Evolutionary conservation across 2,329 filamentous ascomycete species (phyloP).

Genomic region (Cladosporium sphaerospermum): DNA sequence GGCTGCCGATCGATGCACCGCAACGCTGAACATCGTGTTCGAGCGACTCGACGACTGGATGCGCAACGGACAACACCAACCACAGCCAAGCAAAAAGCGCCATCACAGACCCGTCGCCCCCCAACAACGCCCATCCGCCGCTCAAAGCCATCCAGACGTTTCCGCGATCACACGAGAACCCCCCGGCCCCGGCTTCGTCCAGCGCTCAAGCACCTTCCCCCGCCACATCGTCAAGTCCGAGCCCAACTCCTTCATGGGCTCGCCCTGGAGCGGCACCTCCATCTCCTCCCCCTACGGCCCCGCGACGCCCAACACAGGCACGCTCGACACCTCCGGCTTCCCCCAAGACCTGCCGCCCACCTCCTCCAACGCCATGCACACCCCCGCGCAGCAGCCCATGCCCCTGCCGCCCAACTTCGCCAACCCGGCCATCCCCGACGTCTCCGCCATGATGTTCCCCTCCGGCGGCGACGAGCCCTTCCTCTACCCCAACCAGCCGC

Average conservation of each 20-base stretch:
- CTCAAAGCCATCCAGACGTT: conserved; percentile 25
- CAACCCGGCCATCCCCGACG: conserved; percentile 54
- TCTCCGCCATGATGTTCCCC: conserved; percentile 75
- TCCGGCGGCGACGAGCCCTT: conserved; percentile 65
- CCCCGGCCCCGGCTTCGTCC: conserved; percentile 9
- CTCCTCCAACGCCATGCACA: conserved; percentile 1
- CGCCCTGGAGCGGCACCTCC: conserved; percentile 9
- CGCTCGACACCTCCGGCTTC: conserved; percentile 16
- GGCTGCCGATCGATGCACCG: conserved; percentile 80
- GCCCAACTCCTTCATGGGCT: conserved; percentile 7
- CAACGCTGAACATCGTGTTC: conserved; percentile 72
- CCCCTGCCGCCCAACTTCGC: conserved; percentile 23
- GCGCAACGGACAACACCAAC: conserved; percentile 41
- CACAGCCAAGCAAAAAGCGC: conserved; percentile 42
- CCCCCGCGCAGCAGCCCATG: conserved; percentile 1
- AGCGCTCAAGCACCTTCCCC: conserved; percentile 25
- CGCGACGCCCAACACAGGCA: conserved; percentile 19
- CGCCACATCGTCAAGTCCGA: conserved; percentile 14
- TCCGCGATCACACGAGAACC: conserved; percentile 11
- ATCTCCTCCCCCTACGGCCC: conserved; percentile 21
- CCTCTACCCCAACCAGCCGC: conserved; percentile 70
- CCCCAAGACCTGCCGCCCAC: conserved; percentile 14
- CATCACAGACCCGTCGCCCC: conserved; percentile 21
- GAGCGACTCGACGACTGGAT: conserved; percentile 64
- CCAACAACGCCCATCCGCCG: not conserved